Evolutionary conservation across 345 rosid species (phyloP).

Genomic region (Psidium guajava): DNA sequence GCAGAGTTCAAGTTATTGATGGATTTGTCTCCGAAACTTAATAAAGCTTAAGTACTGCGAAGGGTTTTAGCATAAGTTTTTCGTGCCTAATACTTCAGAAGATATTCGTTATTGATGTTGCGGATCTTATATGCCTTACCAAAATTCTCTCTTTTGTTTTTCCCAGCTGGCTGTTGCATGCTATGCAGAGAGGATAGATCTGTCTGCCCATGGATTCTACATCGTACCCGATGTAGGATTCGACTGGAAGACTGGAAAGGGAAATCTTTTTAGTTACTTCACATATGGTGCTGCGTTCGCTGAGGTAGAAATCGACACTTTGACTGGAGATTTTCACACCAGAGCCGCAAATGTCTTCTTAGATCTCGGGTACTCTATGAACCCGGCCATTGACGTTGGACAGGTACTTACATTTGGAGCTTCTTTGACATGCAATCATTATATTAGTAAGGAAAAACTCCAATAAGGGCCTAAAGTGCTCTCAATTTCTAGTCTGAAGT

Average conservation of each 20-base stretch:
- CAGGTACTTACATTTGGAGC: conserved; percentile 32
- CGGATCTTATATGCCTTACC: background rate
- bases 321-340: conserved; percentile 89
- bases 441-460: no score
- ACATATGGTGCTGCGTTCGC: conserved; percentile 87
- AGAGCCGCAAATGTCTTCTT: conserved; percentile 52
- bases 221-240: conserved; percentile 68
- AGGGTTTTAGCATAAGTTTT: background rate
- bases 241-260: conserved; percentile 76
- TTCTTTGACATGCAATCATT: background rate
- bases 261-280: conserved; percentile 59
- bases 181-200: conserved; percentile 60
- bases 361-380: conserved; percentile 86
- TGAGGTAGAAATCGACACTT: conserved; percentile 85
- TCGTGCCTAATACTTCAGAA: background rate
- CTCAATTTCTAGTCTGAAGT: no score
- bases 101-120: background rate
- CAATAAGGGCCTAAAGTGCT: no score
- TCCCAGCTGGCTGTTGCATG: conserved; percentile 59
- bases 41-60: background rate
- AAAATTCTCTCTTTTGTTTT: background rate
- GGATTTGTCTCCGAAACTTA: background rate
- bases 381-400: conserved; percentile 88
- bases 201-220: conserved; percentile 85
- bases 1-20: background rate